phyloP scores from a whole-genome alignment of 495 filamentous ascomycete species.

The Pseudoneurospora amorphoporcata region DNA sequence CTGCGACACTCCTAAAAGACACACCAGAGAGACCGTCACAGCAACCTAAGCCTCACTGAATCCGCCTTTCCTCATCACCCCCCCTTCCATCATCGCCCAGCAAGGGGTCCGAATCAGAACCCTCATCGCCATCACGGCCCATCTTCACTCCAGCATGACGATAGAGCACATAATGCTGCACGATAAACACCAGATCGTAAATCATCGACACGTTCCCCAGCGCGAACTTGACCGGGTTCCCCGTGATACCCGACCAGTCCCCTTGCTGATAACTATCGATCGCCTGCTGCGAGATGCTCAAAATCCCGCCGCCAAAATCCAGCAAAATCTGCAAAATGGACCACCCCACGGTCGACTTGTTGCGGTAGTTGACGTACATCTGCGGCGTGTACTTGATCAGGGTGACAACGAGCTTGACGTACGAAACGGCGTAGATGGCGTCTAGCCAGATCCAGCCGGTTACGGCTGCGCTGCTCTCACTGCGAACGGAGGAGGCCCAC shows the following conservation, averaged over 20 bases:
- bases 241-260: conserved; percentile 82
- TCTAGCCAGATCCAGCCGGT: conserved; percentile 36
- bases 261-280: conserved; percentile 76
- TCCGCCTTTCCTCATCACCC: conserved; percentile 23
- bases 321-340: conserved; percentile 77
- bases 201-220: conserved; percentile 72
- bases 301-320: conserved; percentile 66
- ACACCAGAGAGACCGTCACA: no score
- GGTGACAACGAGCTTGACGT: conserved; percentile 81
- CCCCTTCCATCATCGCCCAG: conserved; percentile 20
- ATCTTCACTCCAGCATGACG: conserved; percentile 19
- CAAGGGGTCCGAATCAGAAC: conserved; percentile 8
- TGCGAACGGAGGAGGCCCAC: conserved; percentile 42
- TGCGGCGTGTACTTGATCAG: conserved; percentile 90
- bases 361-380: conserved; percentile 67
- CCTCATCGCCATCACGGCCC: conserved; percentile 18
- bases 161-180: conserved; percentile 82
- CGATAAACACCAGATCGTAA: conserved; percentile 79
- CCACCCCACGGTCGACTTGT: conserved; percentile 79
- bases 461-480: conserved; percentile 13
- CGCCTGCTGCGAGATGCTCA: conserved; percentile 73
- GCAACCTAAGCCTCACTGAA: conserved; percentile 16
- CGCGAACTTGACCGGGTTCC: conserved; percentile 85
- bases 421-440: conserved; percentile 65
- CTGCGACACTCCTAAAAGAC: no score